Evolutionary conservation across 2,329 filamentous ascomycete genomes (phyloP).

Genomic region (Ascochyta pisi): DNA sequence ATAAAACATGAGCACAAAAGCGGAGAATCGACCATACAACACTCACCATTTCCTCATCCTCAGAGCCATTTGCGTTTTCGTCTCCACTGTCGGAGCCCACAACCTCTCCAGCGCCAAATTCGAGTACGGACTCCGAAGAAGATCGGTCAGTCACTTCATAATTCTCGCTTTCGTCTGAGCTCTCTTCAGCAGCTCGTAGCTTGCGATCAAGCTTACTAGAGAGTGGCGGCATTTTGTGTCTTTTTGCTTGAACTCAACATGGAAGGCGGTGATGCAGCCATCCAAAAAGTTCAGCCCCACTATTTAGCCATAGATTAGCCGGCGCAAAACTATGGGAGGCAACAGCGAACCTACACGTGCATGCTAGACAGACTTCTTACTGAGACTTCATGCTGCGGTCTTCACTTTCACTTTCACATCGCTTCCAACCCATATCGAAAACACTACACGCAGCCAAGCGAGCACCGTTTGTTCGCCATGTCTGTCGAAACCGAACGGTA

Average conservation of each 20-base stretch:
- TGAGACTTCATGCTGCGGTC: conserved; percentile 16
- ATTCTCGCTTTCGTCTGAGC: conserved; percentile 47
- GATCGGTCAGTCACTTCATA: conserved; percentile 51
- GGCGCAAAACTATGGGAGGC: conserved; percentile 16
- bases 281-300: conserved; percentile 18
- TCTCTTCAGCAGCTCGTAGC: conserved; percentile 45
- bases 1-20: conserved; percentile 14
- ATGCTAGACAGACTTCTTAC: conserved; percentile 1
- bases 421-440: conserved; percentile 7
- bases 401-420: conserved; percentile 8
- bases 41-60: conserved; percentile 42
- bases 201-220: conserved; percentile 46
- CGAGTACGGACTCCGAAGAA: conserved; percentile 50
- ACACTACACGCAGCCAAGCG: conserved; percentile 16
- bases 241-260: background rate
- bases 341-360: conserved; percentile 17
- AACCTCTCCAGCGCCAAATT: conserved; percentile 44
- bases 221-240: conserved; percentile 39
- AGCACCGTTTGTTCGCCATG: conserved; percentile 31
- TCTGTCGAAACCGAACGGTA: conserved; percentile 36
- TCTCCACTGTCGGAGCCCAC: conserved; percentile 46
- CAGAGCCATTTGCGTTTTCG: conserved; percentile 10
- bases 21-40: rapidly evolving
- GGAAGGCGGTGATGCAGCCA: background rate
- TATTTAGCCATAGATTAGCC: conserved; percentile 5